Conservation (phyloP, 768 basidiomycete species). For the Daedalea quercina region DNA sequence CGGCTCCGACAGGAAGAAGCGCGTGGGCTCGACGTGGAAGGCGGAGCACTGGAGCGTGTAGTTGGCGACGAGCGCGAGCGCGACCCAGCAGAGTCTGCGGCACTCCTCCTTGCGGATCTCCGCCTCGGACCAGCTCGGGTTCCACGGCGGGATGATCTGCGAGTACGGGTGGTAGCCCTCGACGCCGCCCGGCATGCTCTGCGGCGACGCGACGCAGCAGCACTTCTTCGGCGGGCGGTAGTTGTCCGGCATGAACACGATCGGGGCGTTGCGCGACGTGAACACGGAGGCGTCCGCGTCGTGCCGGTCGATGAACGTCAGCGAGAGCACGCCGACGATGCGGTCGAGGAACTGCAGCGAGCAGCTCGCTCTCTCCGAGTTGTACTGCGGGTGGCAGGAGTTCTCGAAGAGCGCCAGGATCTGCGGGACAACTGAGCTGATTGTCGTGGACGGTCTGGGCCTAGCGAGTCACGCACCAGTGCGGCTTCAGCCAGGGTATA, state of each 20-base stretch:
- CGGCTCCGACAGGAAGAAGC: conserved; percentile 56
- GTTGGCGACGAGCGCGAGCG: conserved; percentile 60
- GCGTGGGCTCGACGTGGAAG: conserved; percentile 49
- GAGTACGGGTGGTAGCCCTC: conserved; percentile 37
- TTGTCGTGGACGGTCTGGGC: neutral
- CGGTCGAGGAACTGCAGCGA: conserved; percentile 57
- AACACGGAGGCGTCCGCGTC: conserved; percentile 31
- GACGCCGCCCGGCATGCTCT: conserved; percentile 26
- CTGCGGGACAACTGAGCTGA: conserved; percentile 29
- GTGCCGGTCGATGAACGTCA: conserved; percentile 50
- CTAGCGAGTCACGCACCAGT: conserved; percentile 31
- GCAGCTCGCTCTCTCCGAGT: conserved; percentile 42
- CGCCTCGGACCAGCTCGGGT: conserved; percentile 43
- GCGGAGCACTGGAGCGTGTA: conserved; percentile 66
- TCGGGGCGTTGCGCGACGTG: conserved; percentile 9
- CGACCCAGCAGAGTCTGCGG: conserved; percentile 71
- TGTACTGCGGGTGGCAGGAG: conserved; percentile 64
- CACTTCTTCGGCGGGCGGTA: conserved; percentile 30
- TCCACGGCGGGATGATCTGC: conserved; percentile 55
- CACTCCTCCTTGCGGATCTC: conserved; percentile 64
- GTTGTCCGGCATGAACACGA: conserved; percentile 13
- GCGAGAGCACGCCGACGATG: conserved; percentile 48
- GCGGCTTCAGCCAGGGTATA: conserved; percentile 67
- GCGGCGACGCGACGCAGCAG: conserved; percentile 30
- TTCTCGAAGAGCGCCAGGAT: conserved; percentile 74